These are phyloP conservation scores for Auriscalpium orientale DNA, from an alignment of 768 basidiomycete genomes.

Conservation along the genomic window DNA sequence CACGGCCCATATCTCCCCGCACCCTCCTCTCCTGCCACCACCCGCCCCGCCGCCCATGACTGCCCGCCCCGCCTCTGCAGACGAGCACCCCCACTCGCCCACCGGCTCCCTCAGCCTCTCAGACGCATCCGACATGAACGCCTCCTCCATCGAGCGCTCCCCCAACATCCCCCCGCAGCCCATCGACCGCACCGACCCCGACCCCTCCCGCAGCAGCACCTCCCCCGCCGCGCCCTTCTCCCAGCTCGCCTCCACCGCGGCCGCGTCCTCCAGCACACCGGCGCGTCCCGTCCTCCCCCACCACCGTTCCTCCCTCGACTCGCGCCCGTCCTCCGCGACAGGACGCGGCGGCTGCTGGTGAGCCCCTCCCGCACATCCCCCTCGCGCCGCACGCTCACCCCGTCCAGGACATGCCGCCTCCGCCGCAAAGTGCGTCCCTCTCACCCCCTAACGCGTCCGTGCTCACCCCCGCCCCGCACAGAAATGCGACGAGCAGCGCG, in stretches of 20 bases:
- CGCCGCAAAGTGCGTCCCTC: constrained; percentile 60
- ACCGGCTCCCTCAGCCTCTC: constrained; percentile 11
- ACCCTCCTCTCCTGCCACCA: not conserved
- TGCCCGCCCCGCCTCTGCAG: not conserved
- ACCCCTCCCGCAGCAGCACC: not conserved
- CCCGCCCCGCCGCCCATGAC: not conserved
- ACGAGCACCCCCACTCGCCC: constrained; percentile 9
- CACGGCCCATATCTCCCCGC: not conserved
- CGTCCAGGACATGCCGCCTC: constrained; percentile 69
- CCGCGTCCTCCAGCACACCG: constrained; percentile 5
- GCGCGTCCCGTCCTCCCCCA: constrained; percentile 4
- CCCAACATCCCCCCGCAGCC: constrained; percentile 1
- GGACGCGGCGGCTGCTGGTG: constrained; percentile 16
- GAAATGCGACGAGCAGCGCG: constrained; percentile 88
- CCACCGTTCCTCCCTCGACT: constrained; percentile 11
- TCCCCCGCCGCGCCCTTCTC: constrained; percentile 2
- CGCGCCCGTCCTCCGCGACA: constrained; percentile 10
- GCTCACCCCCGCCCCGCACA: constrained; percentile 23
- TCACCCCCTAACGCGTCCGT: constrained; percentile 1
- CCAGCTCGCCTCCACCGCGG: constrained; percentile 4
- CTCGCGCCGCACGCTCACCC: not conserved
- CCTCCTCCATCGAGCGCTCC: constrained; percentile 12
- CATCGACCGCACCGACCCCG: not conserved
- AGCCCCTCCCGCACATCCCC: not conserved
- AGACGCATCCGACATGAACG: constrained; percentile 12